Base-by-base conservation (phyloP, 2,329 filamentous ascomycete species). In the Trichoderma sp. region DNA sequence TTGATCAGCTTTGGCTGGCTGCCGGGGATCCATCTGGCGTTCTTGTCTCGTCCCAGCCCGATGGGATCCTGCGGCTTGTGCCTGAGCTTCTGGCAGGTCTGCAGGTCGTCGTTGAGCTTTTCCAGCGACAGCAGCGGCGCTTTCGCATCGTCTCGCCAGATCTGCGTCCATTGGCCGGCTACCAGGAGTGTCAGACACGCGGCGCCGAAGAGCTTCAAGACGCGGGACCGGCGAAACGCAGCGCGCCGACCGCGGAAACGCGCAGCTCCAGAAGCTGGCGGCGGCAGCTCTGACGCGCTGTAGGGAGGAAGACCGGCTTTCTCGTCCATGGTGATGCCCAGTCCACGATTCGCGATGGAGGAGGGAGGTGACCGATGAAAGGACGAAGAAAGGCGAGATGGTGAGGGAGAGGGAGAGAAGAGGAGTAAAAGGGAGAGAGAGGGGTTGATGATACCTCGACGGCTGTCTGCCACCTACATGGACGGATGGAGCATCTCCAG, bases 1-100 rank as follows among this genome's bases (percentile, higher is more conserved):
- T 81, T 84, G 69, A 90, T 88, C 47, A 90, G 79, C 0, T 86
- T 86, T 0, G 88, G 82, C 67, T 81, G 82, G 61, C 83, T 80
- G 59, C 85, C 85, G 3, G 85, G 79, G 50, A 88, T 74, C 71
- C 84, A 88, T 55, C 88, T 82, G 21, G 85, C 85, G 72, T 87
- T 90, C 69, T 80, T 80, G 39, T 84, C 79, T 21, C 88, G 84
- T 3, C 85, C 84, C 5, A 78, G 72, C 21, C 85, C 85, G 43
- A 79, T 79, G 1, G 85, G 85, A 67, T 88, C 85, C 56, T 79
- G 71, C 0, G 87, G 86, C 69, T 81, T 83, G 52, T 77, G 75
- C 43, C 79, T 82, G 51, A 90, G 79, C 72, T 80, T 81, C 39
- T 80, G 77, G 74, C 88, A 90, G 1, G 80, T 82, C 17, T 77